phyloP scores from a whole-genome alignment of 2,329 filamentous ascomycete species.

The Aspergillus hortae region DNA sequence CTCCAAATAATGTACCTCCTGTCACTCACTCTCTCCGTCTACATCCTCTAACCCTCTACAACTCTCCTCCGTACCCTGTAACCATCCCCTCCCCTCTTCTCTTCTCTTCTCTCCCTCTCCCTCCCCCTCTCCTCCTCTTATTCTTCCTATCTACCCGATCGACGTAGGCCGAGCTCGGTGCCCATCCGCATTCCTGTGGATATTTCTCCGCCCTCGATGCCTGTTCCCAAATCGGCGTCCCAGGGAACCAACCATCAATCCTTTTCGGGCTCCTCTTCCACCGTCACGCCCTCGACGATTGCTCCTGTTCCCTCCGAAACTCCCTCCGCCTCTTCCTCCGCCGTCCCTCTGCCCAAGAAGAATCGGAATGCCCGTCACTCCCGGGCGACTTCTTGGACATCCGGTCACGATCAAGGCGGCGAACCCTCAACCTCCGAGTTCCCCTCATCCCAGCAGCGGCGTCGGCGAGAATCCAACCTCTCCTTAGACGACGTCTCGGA shows the following conservation, averaged over 20 bases:
- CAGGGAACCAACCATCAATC: conserved; percentile 15
- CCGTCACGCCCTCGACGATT: conserved; percentile 1
- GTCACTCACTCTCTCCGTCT: background rate
- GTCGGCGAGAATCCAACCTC: conserved; percentile 31
- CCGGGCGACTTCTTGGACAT: conserved; percentile 35
- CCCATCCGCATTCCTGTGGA: conserved; percentile 6
- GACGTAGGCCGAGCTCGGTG: conserved; percentile 1
- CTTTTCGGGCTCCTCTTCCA: conserved; percentile 5
- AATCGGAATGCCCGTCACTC: conserved; percentile 33
- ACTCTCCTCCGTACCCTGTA: background rate
- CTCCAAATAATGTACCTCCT: background rate
- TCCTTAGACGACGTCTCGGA: conserved; percentile 31
- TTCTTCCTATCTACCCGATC: background rate
- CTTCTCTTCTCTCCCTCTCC: conserved; percentile 6
- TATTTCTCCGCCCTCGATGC: conserved; percentile 17
- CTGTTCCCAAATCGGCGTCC: conserved; percentile 10
- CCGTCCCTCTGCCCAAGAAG: conserved; percentile 21
- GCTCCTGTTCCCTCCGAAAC: conserved; percentile 14
- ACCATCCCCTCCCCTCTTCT: background rate
- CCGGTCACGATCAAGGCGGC: conserved; percentile 28
- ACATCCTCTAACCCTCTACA: background rate
- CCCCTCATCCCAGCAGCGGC: conserved; percentile 20
- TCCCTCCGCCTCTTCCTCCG: conserved; percentile 17
- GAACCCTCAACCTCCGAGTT: conserved; percentile 22
- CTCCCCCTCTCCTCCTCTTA: conserved; percentile 2